phyloP scores from a whole-genome alignment of 163 green algal genomes.

The Chloromonas sp. region DNA sequence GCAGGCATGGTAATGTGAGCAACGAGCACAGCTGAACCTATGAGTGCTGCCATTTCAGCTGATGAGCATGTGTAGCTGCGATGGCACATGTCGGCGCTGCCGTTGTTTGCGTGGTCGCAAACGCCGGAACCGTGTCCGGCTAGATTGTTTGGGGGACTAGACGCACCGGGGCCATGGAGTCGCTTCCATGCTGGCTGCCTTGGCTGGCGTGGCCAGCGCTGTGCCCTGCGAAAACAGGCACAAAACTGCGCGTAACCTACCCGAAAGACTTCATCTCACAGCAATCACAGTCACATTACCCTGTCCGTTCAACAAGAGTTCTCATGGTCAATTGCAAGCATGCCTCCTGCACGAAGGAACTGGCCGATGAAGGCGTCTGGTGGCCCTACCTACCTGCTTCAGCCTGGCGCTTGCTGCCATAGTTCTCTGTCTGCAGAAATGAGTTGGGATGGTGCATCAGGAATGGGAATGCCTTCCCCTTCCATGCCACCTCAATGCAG shows the following conservation, averaged over 20 bases:
- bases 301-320: not conserved
- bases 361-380: too few relatives aligned
- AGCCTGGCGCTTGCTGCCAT: conserved; percentile 12
- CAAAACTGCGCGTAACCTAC: too few relatives aligned
- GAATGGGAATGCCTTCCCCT: conserved; percentile 48
- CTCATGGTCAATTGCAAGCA: not conserved
- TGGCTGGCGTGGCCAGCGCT: not conserved
- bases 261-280: too few relatives aligned
- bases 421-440: conserved; percentile 30
- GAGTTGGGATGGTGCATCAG: conserved; percentile 45
- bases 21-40: not conserved
- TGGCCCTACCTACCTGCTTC: not conserved
- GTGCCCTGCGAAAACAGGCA: too few relatives aligned
- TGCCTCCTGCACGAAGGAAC: not conserved
- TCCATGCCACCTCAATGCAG: conserved; percentile 38
- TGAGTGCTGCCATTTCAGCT: too few relatives aligned
- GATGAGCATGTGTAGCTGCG: too few relatives aligned
- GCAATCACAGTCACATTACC: too few relatives aligned
- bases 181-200: not conserved
- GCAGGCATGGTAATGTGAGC: not conserved
- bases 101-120: too few relatives aligned
- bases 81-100: too few relatives aligned
- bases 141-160: too few relatives aligned
- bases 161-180: not conserved
- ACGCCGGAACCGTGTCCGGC: too few relatives aligned